These are phyloP conservation scores for Pugionium cornutum DNA, from an alignment of 345 rosid genomes.

Conservation along the genomic window DNA sequence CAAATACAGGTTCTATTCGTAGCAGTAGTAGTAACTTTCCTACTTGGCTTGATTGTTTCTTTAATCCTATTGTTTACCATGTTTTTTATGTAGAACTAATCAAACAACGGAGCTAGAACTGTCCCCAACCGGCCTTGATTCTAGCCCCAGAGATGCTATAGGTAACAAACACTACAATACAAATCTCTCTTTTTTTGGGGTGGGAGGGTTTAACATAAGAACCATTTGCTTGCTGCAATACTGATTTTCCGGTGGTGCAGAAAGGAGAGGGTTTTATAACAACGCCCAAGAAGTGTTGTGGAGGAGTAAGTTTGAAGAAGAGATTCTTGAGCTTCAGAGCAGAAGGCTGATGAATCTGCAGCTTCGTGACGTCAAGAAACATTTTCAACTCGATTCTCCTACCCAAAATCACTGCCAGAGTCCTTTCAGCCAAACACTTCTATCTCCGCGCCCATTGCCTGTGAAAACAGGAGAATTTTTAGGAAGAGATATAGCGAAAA, in stretches of 20 bases:
- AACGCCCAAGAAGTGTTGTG: slow-evolving; percentile 60
- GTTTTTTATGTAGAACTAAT: slow-evolving; percentile 31
- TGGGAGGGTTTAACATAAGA: neutral
- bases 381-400: slow-evolving; percentile 66
- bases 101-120: slow-evolving; percentile 34
- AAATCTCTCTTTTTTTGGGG: slow-evolving; percentile 39
- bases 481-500: slow-evolving; percentile 35
- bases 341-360: slow-evolving; percentile 77
- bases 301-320: slow-evolving; percentile 57
- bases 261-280: slow-evolving; percentile 63
- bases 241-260: slow-evolving; percentile 38
- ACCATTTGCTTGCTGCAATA: neutral
- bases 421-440: slow-evolving; percentile 54
- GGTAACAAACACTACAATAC: slow-evolving; percentile 18
- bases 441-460: slow-evolving; percentile 51
- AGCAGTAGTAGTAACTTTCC: slow-evolving; percentile 1
- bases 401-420: slow-evolving; percentile 40
- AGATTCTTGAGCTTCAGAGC: slow-evolving; percentile 73
- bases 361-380: slow-evolving; percentile 80
- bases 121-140: slow-evolving; percentile 77
- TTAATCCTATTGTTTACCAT: slow-evolving; percentile 6
- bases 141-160: slow-evolving; percentile 60
- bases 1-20: slow-evolving; percentile 59
- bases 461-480: slow-evolving; percentile 17
- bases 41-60: slow-evolving; percentile 3